Evolutionary conservation across 2,329 filamentous ascomycete species (phyloP).

Genomic region (Madurella mycetomatis): DNA sequence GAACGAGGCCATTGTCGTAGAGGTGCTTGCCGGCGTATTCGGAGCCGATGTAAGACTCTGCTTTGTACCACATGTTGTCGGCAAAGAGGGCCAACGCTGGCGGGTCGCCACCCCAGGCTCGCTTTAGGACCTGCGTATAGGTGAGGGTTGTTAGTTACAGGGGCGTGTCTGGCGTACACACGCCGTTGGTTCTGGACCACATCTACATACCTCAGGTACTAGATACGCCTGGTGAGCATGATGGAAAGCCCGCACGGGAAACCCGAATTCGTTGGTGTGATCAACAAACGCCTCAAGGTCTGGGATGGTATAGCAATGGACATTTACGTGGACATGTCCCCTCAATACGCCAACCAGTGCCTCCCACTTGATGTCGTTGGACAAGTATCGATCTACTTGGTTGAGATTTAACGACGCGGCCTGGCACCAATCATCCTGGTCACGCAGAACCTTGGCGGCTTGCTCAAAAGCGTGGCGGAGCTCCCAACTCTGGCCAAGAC

Average conservation of each 20-base stretch:
- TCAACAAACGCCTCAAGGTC: conserved; percentile 65
- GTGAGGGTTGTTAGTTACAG: background rate
- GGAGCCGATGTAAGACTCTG: conserved; percentile 59
- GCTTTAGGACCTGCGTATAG: conserved; percentile 45
- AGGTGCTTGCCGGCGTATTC: conserved; percentile 62
- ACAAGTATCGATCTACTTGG: conserved; percentile 29
- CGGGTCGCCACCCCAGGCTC: conserved; percentile 48
- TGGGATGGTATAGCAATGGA: conserved; percentile 65
- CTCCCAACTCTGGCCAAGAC: conserved; percentile 64
- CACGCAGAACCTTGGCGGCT: conserved; percentile 50
- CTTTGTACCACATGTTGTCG: conserved; percentile 69
- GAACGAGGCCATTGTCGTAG: conserved; percentile 58
- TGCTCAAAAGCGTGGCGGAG: conserved; percentile 64
- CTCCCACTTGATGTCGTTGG: conserved; percentile 37
- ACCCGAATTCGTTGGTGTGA: conserved; percentile 67
- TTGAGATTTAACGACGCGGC: conserved; percentile 48
- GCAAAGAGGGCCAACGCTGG: conserved; percentile 59
- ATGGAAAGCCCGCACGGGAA: conserved; percentile 61
- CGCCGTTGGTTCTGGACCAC: too few species aligned
- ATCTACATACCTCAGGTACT: conserved; percentile 54
- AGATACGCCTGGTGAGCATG: conserved; percentile 64
- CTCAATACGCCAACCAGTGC: conserved; percentile 57
- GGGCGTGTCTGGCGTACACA: too few species aligned
- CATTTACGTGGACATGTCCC: conserved; percentile 64
- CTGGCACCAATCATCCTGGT: conserved; percentile 64